A percentile compares a stretch with the other conserved stretches of the same genome.
These are phyloP conservation scores for Phytophthora europaea DNA, from an alignment of 352 stramenopile genomes.

Conservation along the genomic window DNA sequence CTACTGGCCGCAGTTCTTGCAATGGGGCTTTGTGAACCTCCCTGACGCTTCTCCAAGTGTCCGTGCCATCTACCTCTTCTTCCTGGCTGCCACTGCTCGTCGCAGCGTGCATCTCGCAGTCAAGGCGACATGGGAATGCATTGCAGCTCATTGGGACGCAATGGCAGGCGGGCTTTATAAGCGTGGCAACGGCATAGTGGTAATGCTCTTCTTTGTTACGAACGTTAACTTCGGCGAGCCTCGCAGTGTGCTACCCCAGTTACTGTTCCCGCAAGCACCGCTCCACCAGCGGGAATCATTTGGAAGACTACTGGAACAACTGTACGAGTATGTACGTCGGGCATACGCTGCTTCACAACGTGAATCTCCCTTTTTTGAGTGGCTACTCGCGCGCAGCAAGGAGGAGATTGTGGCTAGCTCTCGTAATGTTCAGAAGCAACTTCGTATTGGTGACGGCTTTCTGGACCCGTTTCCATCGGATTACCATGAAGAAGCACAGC, in stretches of 20 bases:
- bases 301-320: constrained; percentile 41
- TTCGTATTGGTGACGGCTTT: constrained; percentile 45
- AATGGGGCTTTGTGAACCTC: constrained; percentile 69
- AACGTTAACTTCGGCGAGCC: constrained; percentile 67
- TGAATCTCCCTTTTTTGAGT: constrained; percentile 66
- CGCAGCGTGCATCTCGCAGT: constrained; percentile 67
- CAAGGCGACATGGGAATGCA: constrained; percentile 73
- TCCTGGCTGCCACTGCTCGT: constrained; percentile 60
- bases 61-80: constrained; percentile 72
- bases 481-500: constrained; percentile 53
- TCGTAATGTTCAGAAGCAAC: constrained; percentile 44
- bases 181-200: constrained; percentile 56
- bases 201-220: constrained; percentile 74
- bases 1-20: constrained; percentile 77
- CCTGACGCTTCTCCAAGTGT: constrained; percentile 58
- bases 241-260: constrained; percentile 52
- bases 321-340: constrained; percentile 54
- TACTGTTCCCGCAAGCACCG: constrained; percentile 56
- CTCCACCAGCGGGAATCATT: constrained; percentile 56
- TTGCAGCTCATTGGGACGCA: constrained; percentile 70
- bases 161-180: constrained; percentile 55
- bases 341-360: constrained; percentile 44
- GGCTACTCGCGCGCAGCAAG: constrained; percentile 62
- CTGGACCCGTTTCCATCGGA: constrained; percentile 61
- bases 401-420: constrained; percentile 54